Base-by-base conservation (phyloP, 139 green algal genomes). In the Chlamydomonas urium region DNA sequence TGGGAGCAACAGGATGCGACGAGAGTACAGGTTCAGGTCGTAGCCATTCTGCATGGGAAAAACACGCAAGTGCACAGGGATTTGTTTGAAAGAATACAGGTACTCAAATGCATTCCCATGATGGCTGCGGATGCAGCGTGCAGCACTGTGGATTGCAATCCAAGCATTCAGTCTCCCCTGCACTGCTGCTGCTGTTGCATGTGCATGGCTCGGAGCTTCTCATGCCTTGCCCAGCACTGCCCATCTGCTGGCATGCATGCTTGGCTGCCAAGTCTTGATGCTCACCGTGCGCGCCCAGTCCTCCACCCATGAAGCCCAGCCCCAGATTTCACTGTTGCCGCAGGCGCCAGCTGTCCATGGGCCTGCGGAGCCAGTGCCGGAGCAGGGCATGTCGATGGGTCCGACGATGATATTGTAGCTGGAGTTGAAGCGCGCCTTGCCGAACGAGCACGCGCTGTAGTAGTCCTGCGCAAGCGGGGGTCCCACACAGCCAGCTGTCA, bases 301-400 rank as follows among this genome's bases (percentile, higher is more conserved):
- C 17, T 36, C 21, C 62, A 26, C 29, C 29, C 48, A 38, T 72
- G 38, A 14, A 59, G 42, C 33, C 17, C 42, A 62, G 29, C 29
- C 47, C 62, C 2, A 23, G 35, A 17, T 38, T 37, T 31, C 24
- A 37, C 21, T 58, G 26, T 32, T 56, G 3, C 3, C 4, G 4
- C 56, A n/a, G 4, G 42, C 10, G 17, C 17, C 56, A 10, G 32
- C 59, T 47, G 17, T 32, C 29, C n/a, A 10, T 45, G 31, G 48
- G 23, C 48, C 32, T 66, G 17, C 17, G 42, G 14, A 53, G 14
- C 42, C 14, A 10, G 33, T 34, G 6, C 67, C 67, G 38, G 36
- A n/a, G 38, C 69, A 75, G 23, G 69, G 69, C n/a, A 75, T 26
- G 37, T 69, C 37, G 26, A 75, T 69, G 17, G 69, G 69, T 10